Percentiles rank a stretch among this genome's conserved stretches.
These are phyloP conservation scores for Hypoxylon sp. DNA, from an alignment of 2,329 filamentous ascomycete genomes.

Conservation along the genomic window DNA sequence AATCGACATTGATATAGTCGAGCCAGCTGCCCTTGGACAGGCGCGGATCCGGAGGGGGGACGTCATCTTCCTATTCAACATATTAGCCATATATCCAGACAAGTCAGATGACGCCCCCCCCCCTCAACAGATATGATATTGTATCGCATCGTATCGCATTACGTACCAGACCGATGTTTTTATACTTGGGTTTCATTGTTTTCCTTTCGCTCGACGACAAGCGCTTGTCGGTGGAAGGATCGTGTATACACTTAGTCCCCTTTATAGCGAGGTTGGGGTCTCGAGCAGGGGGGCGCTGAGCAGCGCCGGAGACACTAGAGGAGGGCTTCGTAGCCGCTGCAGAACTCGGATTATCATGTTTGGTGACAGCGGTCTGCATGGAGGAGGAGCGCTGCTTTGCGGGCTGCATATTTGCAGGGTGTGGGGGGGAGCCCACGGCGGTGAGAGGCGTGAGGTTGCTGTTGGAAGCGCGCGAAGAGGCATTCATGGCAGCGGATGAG, in stretches of 20 bases:
- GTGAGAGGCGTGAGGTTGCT: conserved; percentile 61
- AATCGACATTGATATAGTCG: conserved; percentile 74
- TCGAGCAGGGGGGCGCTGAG: conserved; percentile 62
- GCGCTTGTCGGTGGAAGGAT: conserved; percentile 56
- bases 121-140: conserved; percentile 49
- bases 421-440: conserved; percentile 60
- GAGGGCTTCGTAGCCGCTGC: conserved; percentile 43
- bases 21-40: conserved; percentile 72
- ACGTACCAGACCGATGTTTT: conserved; percentile 73
- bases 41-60: conserved; percentile 82
- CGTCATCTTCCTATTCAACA: conserved; percentile 77
- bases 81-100: conserved; percentile 65
- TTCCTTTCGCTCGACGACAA: conserved; percentile 63
- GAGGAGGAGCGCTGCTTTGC: conserved; percentile 64
- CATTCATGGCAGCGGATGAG: conserved; percentile 51
- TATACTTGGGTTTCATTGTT: conserved; percentile 66
- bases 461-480: conserved; percentile 52
- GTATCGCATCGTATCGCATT: conserved; percentile 46
- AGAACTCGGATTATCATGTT: conserved; percentile 47
- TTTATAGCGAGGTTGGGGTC: conserved; percentile 62
- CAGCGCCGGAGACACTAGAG: conserved; percentile 39
- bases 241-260: conserved; percentile 67
- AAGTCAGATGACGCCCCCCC: conserved; percentile 70
- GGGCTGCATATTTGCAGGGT: conserved; percentile 54
- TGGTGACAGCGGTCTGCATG: conserved; percentile 55